Conservation (phyloP, 2,329 filamentous ascomycete genomes). For the Conoideocrella luteorostrata region DNA sequence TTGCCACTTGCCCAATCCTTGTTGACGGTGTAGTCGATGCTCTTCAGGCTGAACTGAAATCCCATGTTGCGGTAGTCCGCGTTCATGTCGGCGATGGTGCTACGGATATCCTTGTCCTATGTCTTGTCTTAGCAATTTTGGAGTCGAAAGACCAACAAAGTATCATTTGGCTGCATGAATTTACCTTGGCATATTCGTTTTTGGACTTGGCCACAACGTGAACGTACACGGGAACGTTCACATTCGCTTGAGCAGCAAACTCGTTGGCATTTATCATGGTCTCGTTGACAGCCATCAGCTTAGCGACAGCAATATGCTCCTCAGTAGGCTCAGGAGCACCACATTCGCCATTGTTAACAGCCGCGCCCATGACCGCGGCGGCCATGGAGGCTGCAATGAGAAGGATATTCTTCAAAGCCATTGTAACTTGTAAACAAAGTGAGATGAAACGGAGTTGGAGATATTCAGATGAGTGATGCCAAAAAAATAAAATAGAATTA, state of each 20-base stretch:
- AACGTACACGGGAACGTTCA: constrained; percentile 4
- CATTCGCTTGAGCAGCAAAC: background rate
- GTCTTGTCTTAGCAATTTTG: background rate
- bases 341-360: background rate
- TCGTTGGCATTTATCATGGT: background rate
- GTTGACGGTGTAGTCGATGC: constrained; percentile 2
- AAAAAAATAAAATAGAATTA: too few relatives aligned
- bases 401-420: background rate
- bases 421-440: background rate
- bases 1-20: background rate
- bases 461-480: background rate
- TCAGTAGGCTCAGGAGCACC: constrained; percentile 5
- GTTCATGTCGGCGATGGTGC: background rate
- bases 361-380: background rate
- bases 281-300: constrained; percentile 1
- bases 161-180: background rate
- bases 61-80: background rate
- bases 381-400: background rate
- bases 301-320: background rate
- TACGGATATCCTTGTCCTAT: background rate
- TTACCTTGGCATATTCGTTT: background rate
- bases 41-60: background rate
- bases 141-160: background rate
- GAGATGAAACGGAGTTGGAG: background rate
- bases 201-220: background rate